A percentile compares a stretch with the other conserved stretches of the same genome.
Conservation (phyloP, 306 rosid species). For the Rosa multiflora region DNA sequence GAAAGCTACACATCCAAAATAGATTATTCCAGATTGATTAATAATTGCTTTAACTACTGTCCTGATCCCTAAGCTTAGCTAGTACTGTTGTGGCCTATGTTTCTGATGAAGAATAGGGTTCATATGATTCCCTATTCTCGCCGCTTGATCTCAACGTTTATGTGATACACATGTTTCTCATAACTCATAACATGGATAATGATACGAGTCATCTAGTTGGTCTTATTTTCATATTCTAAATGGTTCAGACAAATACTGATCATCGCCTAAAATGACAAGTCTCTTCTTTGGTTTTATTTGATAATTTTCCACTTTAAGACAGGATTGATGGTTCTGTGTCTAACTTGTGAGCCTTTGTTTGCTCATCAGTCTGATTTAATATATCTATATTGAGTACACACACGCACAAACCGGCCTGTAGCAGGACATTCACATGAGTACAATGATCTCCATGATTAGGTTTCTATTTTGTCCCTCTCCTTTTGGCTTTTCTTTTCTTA, state of each 20-base stretch:
- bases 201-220: neutral
- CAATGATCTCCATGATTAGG: neutral
- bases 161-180: neutral
- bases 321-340: neutral
- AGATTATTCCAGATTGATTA: neutral
- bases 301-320: neutral
- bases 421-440: neutral
- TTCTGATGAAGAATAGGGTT: neutral
- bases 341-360: neutral
- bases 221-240: neutral
- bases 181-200: neutral
- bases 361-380: neutral
- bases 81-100: neutral
- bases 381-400: neutral
- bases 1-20: neutral
- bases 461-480: constrained; percentile 5
- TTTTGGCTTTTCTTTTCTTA: neutral
- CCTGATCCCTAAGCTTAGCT: neutral
- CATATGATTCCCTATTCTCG: neutral
- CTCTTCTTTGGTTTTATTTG: neutral
- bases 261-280: neutral
- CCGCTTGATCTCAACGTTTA: neutral
- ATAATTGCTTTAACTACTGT: neutral
- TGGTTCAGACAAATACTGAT: neutral
- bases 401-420: neutral